Conservation (phyloP, 192 early-diverging fungal genomes). For the Rhizophagus clarus region DNA sequence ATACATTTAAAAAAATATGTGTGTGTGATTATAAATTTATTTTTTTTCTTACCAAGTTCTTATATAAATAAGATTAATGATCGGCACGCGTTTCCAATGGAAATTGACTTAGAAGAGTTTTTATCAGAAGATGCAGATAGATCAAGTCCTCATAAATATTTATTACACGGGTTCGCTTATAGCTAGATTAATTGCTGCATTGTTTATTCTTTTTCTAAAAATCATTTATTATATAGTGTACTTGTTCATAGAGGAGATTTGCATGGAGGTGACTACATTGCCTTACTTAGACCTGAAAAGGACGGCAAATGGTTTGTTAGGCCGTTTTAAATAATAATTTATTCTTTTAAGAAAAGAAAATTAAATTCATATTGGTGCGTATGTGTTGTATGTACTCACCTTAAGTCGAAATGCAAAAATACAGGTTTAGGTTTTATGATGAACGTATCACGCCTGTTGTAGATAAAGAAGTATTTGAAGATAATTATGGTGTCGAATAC, state of each 20-base stretch:
- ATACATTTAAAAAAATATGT: too few relatives aligned
- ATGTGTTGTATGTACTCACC: too few relatives aligned
- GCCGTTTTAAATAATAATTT: slow-evolving; percentile 38
- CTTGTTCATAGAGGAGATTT: slow-evolving; percentile 95
- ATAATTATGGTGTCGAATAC: slow-evolving; percentile 89
- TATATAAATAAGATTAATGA: slow-evolving; percentile 76
- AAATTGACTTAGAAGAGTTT: slow-evolving; percentile 86
- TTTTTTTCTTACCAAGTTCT: background rate
- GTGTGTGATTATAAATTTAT: background rate
- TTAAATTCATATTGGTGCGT: background rate
- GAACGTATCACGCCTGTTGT: slow-evolving; percentile 85
- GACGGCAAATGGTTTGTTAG: slow-evolving; percentile 70
- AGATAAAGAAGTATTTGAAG: slow-evolving; percentile 84
- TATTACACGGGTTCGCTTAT: slow-evolving; percentile 75
- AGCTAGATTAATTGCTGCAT: background rate
- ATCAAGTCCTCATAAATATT: slow-evolving; percentile 72
- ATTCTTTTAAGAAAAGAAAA: slow-evolving; percentile 38
- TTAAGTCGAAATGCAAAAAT: too few relatives aligned
- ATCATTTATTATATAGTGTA: slow-evolving; percentile 59
- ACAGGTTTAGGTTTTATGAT: slow-evolving; percentile 88
- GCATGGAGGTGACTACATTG: slow-evolving; percentile 93
- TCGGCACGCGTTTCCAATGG: slow-evolving; percentile 89
- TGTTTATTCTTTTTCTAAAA: background rate
- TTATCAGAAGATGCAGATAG: slow-evolving; percentile 67
- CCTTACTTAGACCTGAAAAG: slow-evolving; percentile 79